Evolutionary conservation across 495 filamentous ascomycete species (phyloP).

Genomic region (Penicillium bovifimosum): DNA sequence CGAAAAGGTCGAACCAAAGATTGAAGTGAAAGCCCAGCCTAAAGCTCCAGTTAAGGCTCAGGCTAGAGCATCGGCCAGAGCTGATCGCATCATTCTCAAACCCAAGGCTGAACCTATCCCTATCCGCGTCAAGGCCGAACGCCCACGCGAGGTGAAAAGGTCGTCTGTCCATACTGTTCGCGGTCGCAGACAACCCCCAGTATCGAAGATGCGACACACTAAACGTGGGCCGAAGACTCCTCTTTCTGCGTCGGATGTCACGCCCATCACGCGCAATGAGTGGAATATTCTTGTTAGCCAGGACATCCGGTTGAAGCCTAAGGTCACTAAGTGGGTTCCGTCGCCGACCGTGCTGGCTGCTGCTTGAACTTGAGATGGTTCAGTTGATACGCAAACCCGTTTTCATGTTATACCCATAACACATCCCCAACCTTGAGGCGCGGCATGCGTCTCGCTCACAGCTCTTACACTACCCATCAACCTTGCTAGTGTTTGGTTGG

Average conservation of each 20-base stretch:
- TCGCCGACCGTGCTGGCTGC: conserved; percentile 34
- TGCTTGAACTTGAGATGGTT: conserved; percentile 22
- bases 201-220: conserved; percentile 4
- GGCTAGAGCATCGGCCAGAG: background rate
- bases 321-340: conserved; percentile 42
- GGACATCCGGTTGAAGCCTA: conserved; percentile 30
- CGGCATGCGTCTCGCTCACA: background rate
- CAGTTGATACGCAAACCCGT: background rate
- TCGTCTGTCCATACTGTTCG: background rate
- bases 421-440: background rate
- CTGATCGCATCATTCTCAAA: background rate
- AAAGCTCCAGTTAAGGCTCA: background rate
- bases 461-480: background rate
- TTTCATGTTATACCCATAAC: background rate
- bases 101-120: background rate
- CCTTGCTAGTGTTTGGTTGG: background rate
- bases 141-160: background rate
- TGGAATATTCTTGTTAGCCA: conserved; percentile 41
- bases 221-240: conserved; percentile 42
- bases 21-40: background rate
- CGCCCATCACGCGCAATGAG: conserved; percentile 43
- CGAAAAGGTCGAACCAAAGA: background rate
- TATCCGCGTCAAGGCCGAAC: background rate
- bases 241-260: conserved; percentile 42
- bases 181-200: conserved; percentile 2